Base-by-base conservation (phyloP, 139 green algal species). In the Trebouxia sp. region DNA sequence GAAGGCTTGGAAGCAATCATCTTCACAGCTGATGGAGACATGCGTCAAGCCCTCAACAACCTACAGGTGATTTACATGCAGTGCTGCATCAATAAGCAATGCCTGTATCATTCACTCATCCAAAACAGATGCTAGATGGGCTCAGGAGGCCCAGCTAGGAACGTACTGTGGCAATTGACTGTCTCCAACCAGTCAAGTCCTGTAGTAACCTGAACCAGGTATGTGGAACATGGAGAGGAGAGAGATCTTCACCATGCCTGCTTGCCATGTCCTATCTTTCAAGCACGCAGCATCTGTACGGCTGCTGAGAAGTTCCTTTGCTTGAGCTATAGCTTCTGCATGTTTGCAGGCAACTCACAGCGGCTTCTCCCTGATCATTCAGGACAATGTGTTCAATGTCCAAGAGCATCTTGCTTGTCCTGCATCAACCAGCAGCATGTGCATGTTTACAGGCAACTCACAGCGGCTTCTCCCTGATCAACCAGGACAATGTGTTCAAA, bases 31-130 rank as follows among this genome's bases (percentile, higher is more conserved):
- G 97, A 99, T 79, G 97, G 97, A 0, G 97, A 99, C 90, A 99
- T 99, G 97, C 86, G 97, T 12, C 95, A 98, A 80, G 97, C 94
- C n/a, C 90, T 99, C 37, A 99, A 99, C 90, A 99, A 98, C 90
- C 78, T 99, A 84, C 96, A 98, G 90, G 92, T 92, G 35, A n/a
- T n/a, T n/a, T n/a, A n/a, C n/a, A n/a, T n/a, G n/a, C n/a, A n/a
- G n/a, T n/a, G n/a, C n/a, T n/a, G n/a, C n/a, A n/a, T n/a, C n/a
- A n/a, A n/a, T n/a, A n/a, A n/a, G n/a, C n/a, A n/a, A n/a, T n/a
- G n/a, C n/a, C n/a, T n/a, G n/a, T n/a, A 22, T 58, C 50, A 58
- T 58, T 56, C 14, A 56, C 48, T 56, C 15, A 26, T 56, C 14
- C 48, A 58, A 6, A 17, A 58, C 50, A 58, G 3, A 58, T 22